Evolutionary conservation across 139 green algal genomes (phyloP), one percentile per base, ranked within the genome.

Genomic region (Chlorella sp.): DNA sequence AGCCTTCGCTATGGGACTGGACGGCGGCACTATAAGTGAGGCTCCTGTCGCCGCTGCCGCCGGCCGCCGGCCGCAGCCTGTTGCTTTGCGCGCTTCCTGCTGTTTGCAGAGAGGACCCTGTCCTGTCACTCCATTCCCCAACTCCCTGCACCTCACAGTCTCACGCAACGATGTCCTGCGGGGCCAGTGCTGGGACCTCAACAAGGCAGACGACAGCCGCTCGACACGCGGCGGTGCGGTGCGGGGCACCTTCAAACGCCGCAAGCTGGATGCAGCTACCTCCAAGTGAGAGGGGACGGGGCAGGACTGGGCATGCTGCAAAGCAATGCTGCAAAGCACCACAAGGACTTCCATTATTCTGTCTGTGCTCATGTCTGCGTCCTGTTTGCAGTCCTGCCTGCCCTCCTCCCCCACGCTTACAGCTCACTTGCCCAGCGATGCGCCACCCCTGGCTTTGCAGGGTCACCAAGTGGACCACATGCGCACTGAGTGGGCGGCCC

Each of bases 141-240:
- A 41, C 13, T 26, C 41, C 20, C 36, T n/a, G 21, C n/a, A 23
- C 17, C 32, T 16, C 20, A 1, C 65, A 39, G 11, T 91, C 39
- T 88, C 75, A 3, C 69, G 90, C 2, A 88, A 60, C 28, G 90
- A 93, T 57, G 87, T 94, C 1, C 68, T 94, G 34, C 56, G 91
- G 18, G 60, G 91, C 3, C 71, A 87, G 64, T 88, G 62, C 7
- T 91, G 83, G 85, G 62, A 76, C 2, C 73, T 92, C 39, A 65
- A 81, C 18, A 56, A 70, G 17, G 80, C 75, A 30, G 91, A 94
- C 65, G 70, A 60, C 55, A 89, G 73, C 57, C 71, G 85, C 12
- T 88, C 78, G 55, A 93, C 78, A 0, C 74, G 89, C 23, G 91
- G 91, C 21, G 89, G 89, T 23, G 63, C 78, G 17, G 30, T 83